phyloP scores from a whole-genome alignment of 108 stramenopile genomes.

The Skeletonema costatum region DNA sequence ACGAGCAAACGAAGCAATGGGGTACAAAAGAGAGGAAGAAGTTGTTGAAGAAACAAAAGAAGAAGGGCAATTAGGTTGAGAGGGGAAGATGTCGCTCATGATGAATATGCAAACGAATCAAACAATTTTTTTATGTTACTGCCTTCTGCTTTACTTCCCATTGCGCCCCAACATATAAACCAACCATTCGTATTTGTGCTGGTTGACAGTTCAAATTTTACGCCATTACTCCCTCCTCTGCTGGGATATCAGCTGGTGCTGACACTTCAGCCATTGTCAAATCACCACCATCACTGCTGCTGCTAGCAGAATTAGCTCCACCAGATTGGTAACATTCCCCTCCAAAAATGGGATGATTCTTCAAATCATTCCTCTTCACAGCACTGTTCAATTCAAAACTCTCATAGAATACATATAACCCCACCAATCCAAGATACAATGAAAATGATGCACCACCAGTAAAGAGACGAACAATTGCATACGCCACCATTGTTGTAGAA shows the following conservation, averaged over 20 bases:
- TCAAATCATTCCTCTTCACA: constrained; percentile 17
- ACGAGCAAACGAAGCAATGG: constrained; percentile 47
- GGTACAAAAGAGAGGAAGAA: constrained; percentile 56
- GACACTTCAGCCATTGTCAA: background rate
- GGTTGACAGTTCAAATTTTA: background rate
- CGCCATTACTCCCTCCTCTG: background rate
- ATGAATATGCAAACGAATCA: background rate
- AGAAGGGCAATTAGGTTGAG: constrained; percentile 10
- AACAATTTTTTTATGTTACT: background rate
- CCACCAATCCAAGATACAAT: constrained; percentile 28
- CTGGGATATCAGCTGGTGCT: background rate
- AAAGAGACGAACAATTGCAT: constrained; percentile 21
- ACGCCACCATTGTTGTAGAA: constrained; percentile 20
- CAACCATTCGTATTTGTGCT: background rate
- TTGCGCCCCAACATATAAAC: background rate
- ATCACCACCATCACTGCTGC: background rate
- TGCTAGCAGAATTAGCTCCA: background rate
- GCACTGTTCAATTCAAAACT: constrained; percentile 17
- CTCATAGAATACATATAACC: constrained; percentile 26
- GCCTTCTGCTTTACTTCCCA: background rate
- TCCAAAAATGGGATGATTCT: constrained; percentile 36
- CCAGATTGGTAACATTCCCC: constrained; percentile 15
- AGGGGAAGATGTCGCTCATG: background rate
- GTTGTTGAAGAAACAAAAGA: constrained; percentile 50
- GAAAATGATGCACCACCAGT: background rate